Conservation (phyloP, 1,284 basidiomycete species). For the Grifola frondosa region DNA sequence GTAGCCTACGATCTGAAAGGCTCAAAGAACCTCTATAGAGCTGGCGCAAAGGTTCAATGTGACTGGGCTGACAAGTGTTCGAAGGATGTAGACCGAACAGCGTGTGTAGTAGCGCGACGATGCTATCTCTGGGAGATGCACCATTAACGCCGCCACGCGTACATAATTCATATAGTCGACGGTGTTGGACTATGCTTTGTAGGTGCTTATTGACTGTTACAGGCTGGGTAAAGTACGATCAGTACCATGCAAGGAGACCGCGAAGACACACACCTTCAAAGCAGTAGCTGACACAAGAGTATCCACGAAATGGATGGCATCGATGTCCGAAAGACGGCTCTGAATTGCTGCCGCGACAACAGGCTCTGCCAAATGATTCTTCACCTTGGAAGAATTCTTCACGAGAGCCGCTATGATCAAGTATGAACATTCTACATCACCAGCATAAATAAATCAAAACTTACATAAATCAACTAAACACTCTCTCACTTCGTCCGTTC, state of each 20-base stretch:
- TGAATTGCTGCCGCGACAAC: slow-evolving; percentile 68
- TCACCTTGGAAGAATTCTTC: slow-evolving; percentile 37
- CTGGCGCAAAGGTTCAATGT: slow-evolving; percentile 71
- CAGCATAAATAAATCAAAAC: neutral
- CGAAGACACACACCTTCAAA: slow-evolving; percentile 55
- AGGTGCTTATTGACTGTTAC: slow-evolving; percentile 61
- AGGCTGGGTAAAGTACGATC: slow-evolving; percentile 39
- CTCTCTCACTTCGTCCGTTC: slow-evolving; percentile 17
- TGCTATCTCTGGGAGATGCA: slow-evolving; percentile 36
- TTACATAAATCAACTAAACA: slow-evolving; percentile 1
- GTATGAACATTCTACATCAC: too few relatives aligned
- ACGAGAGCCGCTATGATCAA: slow-evolving; percentile 37
- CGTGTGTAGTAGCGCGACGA: slow-evolving; percentile 56
- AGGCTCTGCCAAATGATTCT: slow-evolving; percentile 71
- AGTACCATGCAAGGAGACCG: neutral
- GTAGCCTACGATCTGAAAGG: slow-evolving; percentile 59
- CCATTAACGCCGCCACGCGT: slow-evolving; percentile 14
- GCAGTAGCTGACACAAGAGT: slow-evolving; percentile 41
- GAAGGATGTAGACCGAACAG: slow-evolving; percentile 75
- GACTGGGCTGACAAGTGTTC: slow-evolving; percentile 81
- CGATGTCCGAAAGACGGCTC: slow-evolving; percentile 47
- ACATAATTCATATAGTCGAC: slow-evolving; percentile 51
- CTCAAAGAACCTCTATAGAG: slow-evolving; percentile 77
- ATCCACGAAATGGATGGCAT: slow-evolving; percentile 50
- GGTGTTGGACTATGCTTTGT: slow-evolving; percentile 63